Evolutionary conservation across 306 rosid genomes (phyloP).

Genomic region (Begonia loranthoides): DNA sequence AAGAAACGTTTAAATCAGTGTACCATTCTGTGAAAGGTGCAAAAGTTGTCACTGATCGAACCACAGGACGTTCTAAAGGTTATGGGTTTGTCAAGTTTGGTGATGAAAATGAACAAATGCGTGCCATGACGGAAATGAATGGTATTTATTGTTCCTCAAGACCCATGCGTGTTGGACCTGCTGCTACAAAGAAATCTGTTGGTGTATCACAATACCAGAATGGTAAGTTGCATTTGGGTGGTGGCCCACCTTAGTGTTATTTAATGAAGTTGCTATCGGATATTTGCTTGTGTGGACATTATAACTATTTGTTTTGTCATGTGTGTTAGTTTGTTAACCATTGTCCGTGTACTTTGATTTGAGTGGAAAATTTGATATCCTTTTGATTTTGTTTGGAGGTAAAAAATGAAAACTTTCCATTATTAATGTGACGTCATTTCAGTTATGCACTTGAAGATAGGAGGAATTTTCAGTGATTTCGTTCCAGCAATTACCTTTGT

Average conservation of each 20-base stretch:
- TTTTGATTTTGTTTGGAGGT: too few species aligned
- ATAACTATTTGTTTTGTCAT: too few species aligned
- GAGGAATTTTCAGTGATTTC: constrained; percentile 10
- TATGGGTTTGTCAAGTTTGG: constrained; percentile 56
- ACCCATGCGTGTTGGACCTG: constrained; percentile 58
- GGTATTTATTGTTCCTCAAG: constrained; percentile 49
- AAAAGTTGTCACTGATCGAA: constrained; percentile 50
- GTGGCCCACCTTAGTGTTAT: neutral
- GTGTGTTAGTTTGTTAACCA: too few species aligned
- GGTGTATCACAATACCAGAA: constrained; percentile 33
- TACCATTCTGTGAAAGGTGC: constrained; percentile 50
- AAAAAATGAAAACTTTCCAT: too few species aligned
- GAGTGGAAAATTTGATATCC: too few species aligned
- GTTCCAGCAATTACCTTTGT: constrained; percentile 37
- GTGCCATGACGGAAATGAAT: constrained; percentile 57
- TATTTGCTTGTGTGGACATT: too few species aligned
- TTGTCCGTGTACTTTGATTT: too few species aligned
- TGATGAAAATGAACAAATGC: constrained; percentile 43
- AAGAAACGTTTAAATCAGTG: constrained; percentile 35
- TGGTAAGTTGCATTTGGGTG: constrained; percentile 18
- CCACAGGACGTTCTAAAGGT: constrained; percentile 59
- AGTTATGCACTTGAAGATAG: neutral
- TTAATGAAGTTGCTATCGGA: too few species aligned
- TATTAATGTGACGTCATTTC: neutral
- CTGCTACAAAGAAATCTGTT: constrained; percentile 43